Evolutionary conservation across 2,329 filamentous ascomycete genomes (phyloP).

Genomic region (Aspergillus udagawae): DNA sequence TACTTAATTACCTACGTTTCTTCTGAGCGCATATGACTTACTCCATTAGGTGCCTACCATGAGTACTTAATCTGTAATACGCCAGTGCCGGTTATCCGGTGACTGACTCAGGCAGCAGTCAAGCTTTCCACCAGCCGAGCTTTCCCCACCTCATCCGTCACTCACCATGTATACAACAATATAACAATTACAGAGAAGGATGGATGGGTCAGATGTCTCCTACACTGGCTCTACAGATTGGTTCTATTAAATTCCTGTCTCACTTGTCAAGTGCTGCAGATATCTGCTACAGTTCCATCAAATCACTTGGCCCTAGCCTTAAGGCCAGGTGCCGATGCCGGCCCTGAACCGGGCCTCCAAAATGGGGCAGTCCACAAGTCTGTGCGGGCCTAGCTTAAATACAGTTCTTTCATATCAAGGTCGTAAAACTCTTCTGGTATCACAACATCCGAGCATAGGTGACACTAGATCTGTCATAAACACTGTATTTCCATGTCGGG

Average conservation of each 20-base stretch:
- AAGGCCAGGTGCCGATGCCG: neutral
- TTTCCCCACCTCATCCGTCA: neutral
- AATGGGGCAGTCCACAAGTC: neutral
- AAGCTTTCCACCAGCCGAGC: neutral
- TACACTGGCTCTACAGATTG: neutral
- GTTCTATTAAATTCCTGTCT: too few relatives aligned
- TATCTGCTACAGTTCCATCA: neutral
- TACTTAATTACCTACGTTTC: too few relatives aligned
- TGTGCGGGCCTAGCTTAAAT: neutral
- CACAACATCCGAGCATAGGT: neutral
- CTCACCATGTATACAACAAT: neutral
- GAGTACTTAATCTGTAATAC: too few relatives aligned
- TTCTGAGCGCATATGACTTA: too few relatives aligned
- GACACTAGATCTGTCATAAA: neutral
- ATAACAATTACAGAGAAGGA: neutral
- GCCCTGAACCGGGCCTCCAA: neutral
- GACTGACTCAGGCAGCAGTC: neutral
- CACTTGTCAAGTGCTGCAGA: neutral
- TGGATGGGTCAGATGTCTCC: too few relatives aligned
- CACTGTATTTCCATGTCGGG: neutral
- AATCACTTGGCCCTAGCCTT: neutral
- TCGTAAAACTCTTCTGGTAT: neutral
- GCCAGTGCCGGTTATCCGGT: neutral
- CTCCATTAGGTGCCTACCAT: too few relatives aligned
- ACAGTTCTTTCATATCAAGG: neutral